Percentiles rank a stretch among this genome's conserved stretches.
These are phyloP conservation scores for Gryganskiella cystojenkinii DNA, from an alignment of 192 early-diverging fungal species.

Conservation along the genomic window DNA sequence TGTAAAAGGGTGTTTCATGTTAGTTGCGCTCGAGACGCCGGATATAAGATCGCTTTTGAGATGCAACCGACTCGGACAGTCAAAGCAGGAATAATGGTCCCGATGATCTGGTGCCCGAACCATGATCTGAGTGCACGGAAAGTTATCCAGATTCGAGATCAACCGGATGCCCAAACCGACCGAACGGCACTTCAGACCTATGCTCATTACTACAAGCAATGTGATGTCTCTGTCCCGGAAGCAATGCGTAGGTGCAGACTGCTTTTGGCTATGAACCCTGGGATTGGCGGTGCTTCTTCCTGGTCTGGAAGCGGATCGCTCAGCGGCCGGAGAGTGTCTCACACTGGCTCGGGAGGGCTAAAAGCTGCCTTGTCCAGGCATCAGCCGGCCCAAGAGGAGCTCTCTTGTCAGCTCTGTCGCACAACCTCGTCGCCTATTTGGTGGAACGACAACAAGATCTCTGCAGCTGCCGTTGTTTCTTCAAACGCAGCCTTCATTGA, in stretches of 20 bases:
- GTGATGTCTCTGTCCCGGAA: constrained; percentile 39
- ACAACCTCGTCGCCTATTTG: constrained; percentile 55
- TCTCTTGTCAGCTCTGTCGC: constrained; percentile 26
- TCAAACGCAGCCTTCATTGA: constrained; percentile 3
- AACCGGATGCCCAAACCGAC: constrained; percentile 36
- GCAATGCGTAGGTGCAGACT: constrained; percentile 59
- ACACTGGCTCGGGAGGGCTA: constrained; percentile 13
- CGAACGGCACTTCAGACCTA: constrained; percentile 49
- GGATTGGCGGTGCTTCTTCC: constrained; percentile 10
- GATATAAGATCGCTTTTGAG: constrained; percentile 59
- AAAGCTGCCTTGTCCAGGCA: constrained; percentile 14
- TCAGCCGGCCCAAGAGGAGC: constrained; percentile 6
- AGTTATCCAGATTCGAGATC: constrained; percentile 41
- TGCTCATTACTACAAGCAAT: constrained; percentile 55
- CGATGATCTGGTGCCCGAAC: constrained; percentile 58
- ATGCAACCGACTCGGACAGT: constrained; percentile 47
- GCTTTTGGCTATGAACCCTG: constrained; percentile 33
- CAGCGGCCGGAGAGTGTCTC: constrained; percentile 10
- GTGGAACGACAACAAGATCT: constrained; percentile 39
- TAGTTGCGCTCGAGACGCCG: constrained; percentile 56
- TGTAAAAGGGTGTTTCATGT: constrained; percentile 61
- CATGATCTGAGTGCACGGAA: constrained; percentile 52
- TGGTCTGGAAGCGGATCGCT: constrained; percentile 4
- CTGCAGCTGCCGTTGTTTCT: background rate
- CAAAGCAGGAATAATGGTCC: constrained; percentile 56